Evolutionary conservation across 2,329 filamentous ascomycete species (phyloP).

Genomic region (Achaetomium macrosporum): DNA sequence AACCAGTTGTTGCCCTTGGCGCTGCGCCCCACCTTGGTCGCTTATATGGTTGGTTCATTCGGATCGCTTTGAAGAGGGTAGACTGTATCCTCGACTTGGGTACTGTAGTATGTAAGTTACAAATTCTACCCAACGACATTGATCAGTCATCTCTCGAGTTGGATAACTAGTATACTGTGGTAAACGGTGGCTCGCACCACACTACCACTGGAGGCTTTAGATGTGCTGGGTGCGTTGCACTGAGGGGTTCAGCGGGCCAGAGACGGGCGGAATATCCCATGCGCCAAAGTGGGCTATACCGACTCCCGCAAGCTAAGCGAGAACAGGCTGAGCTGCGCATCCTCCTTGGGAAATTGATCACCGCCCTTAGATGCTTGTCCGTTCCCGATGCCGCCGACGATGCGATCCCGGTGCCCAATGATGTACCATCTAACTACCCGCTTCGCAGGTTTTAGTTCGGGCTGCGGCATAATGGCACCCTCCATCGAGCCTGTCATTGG

Average conservation of each 20-base stretch:
- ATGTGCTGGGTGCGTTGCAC: not conserved
- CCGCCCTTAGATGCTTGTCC: not conserved
- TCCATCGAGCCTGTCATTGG: not conserved
- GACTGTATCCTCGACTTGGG: too few species aligned
- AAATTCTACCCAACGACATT: too few species aligned
- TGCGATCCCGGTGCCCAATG: not conserved
- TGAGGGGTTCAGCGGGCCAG: not conserved
- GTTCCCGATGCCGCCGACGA: not conserved
- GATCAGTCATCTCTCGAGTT: too few species aligned
- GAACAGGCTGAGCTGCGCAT: constrained; percentile 1
- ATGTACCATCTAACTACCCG: not conserved
- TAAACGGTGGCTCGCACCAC: too few species aligned
- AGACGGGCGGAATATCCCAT: not conserved
- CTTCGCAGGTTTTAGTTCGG: not conserved
- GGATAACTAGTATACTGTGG: too few species aligned
- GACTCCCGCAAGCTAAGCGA: not conserved
- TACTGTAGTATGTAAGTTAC: too few species aligned
- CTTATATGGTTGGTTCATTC: too few species aligned
- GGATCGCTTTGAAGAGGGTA: too few species aligned
- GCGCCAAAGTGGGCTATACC: not conserved
- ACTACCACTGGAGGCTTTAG: too few species aligned
- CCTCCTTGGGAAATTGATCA: constrained; percentile 1
- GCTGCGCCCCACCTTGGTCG: too few species aligned
- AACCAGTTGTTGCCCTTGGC: too few species aligned
- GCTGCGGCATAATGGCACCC: not conserved